phyloP scores from a whole-genome alignment of 73 alveolate species.

The Tetrahymena malaccensis region DNA sequence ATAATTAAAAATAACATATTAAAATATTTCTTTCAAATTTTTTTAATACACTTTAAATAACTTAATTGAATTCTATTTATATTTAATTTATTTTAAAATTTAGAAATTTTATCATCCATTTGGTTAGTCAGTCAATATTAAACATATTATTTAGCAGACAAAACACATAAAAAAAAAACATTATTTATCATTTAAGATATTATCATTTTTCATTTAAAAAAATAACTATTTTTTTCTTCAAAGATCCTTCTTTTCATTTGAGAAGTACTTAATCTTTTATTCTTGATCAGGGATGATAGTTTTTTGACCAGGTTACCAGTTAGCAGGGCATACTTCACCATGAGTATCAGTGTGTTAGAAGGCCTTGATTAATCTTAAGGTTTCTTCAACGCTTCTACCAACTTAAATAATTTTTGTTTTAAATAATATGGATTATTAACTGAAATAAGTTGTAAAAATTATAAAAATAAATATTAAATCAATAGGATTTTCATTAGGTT shows the following conservation, averaged over 20 bases:
- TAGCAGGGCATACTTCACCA: conserved; percentile 98
- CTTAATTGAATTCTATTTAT: too few species aligned
- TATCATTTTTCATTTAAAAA: too few species aligned
- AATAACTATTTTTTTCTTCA: background rate
- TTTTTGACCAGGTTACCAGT: conserved; percentile 94
- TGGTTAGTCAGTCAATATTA: background rate
- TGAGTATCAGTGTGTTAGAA: conserved; percentile 93
- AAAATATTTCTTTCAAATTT: too few species aligned
- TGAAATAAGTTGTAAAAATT: too few species aligned
- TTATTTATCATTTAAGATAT: background rate
- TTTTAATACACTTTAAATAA: too few species aligned
- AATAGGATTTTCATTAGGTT: background rate
- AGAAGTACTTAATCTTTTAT: conserved; percentile 20
- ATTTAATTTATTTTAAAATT: too few species aligned
- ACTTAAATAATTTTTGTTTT: conserved; percentile 17
- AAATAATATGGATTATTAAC: too few species aligned
- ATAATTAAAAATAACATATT: background rate
- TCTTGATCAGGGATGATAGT: conserved; percentile 80
- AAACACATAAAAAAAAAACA: background rate
- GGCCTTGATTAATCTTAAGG: conserved; percentile 92
- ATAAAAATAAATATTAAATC: background rate
- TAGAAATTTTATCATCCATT: background rate
- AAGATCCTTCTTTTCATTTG: background rate
- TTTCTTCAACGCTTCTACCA: conserved; percentile 97
- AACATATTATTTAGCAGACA: too few species aligned